These are phyloP conservation scores for Eucalyptus sp. DNA, from an alignment of 345 rosid genomes.

Conservation along the genomic window DNA sequence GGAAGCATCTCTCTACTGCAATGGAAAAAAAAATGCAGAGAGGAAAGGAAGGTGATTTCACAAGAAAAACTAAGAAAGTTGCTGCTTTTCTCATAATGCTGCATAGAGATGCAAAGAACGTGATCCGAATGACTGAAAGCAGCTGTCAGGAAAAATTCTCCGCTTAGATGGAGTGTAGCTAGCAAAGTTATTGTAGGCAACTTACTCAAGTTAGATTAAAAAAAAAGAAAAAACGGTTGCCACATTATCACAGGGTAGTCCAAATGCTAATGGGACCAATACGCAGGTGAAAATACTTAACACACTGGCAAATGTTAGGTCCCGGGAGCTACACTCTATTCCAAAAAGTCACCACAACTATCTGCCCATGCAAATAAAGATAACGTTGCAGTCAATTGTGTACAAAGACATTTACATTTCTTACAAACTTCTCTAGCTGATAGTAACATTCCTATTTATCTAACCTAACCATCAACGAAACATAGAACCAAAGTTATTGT, in stretches of 20 bases:
- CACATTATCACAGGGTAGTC: not conserved
- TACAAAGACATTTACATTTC: not conserved
- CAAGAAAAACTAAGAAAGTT: not conserved
- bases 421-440: not conserved
- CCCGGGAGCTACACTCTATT: not conserved
- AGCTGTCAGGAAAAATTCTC: not conserved
- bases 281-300: not conserved
- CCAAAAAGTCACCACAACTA: not conserved
- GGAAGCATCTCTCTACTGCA: not conserved
- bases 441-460: not conserved
- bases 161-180: not conserved
- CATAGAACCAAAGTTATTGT: not conserved
- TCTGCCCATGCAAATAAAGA: not conserved
- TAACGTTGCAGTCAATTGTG: not conserved
- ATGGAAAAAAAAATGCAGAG: not conserved
- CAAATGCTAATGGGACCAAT: not conserved
- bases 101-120: not conserved
- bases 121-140: not conserved
- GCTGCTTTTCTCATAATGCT: not conserved
- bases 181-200: not conserved
- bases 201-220: not conserved
- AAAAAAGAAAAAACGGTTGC: not conserved
- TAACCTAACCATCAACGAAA: not conserved
- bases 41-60: not conserved
- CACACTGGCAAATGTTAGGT: not conserved